Conservation (phyloP, 371 early-diverging fungal species). For the Syncephalis plumigaleata region DNA sequence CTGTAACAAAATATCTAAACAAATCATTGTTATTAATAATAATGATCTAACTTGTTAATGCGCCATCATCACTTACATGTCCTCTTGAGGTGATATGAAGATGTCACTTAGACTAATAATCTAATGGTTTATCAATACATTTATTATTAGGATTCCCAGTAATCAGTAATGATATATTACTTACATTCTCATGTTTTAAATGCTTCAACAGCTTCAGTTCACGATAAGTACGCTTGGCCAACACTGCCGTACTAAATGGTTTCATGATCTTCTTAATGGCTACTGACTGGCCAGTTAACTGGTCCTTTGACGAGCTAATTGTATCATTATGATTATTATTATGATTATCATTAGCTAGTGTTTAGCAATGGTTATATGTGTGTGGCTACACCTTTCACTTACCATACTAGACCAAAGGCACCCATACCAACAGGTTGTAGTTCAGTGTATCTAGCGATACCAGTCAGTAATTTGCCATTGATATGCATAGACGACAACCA, state of each 20-base stretch:
- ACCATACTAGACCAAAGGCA: slow-evolving; percentile 93
- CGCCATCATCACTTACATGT: slow-evolving; percentile 51
- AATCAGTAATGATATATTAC: not conserved
- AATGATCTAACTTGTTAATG: not conserved
- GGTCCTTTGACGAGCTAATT: slow-evolving; percentile 72
- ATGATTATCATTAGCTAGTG: not conserved
- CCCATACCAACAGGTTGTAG: slow-evolving; percentile 95
- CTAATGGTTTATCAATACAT: slow-evolving; percentile 12
- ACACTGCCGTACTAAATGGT: slow-evolving; percentile 79
- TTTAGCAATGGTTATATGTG: not conserved
- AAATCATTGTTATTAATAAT: not conserved
- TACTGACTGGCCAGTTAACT: slow-evolving; percentile 59
- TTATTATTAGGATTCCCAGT: not conserved
- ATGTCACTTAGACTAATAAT: slow-evolving; percentile 75
- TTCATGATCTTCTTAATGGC: slow-evolving; percentile 92
- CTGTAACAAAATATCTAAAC: slow-evolving; percentile 80
- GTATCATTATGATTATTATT: not conserved
- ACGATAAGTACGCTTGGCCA: slow-evolving; percentile 86
- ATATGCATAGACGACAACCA: not conserved
- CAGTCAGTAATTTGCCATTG: not conserved
- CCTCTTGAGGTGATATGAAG: slow-evolving; percentile 80
- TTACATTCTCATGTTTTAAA: slow-evolving; percentile 72
- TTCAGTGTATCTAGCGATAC: slow-evolving; percentile 53
- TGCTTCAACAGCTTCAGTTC: slow-evolving; percentile 83
- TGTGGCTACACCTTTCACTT: slow-evolving; percentile 9